Evolutionary conservation across 768 basidiomycete species (phyloP), one percentile per base, ranked within the genome.

Genomic region (Lactarius vividus): DNA sequence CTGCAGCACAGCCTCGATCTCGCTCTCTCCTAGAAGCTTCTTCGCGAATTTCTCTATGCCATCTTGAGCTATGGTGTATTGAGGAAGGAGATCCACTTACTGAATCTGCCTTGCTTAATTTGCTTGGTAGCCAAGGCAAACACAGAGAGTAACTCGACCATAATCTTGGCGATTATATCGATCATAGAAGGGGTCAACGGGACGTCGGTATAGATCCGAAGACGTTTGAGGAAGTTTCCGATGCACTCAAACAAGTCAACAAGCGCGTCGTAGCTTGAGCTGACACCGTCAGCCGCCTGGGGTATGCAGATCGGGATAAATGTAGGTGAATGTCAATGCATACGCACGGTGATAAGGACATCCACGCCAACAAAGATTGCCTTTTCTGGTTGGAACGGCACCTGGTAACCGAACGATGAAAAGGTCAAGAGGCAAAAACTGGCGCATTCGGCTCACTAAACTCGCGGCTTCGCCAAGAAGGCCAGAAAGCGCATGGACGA

Each of bases 1-100:
- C 37, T 42, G 18, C 9, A 59, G 28, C 2, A 23, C n/a, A 2
- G 28, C 49, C 16, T 59, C 37, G 7, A 64, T 58, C 6, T 59
- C 63, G 9, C 58, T 64, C 9, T 64, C 57, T 52, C 63, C 63
- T 13, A 58, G n/a, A 3, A 64, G 28, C 49, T 57, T 53, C 49
- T 29, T 58, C 9, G 42, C 28, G 11, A 64, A 42, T 33, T 59
- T 64, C 37, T 53, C 63, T 64, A 35, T 16, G 5, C 33, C 16
- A 10, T 2, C 2, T 20, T 64, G 7, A 64, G 52, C 10, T 1
- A 11, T 31, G 8, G 9, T 29, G 1, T 3, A 23, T 18, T 2
- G 13, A 7, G 4, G 9, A 42, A n/a, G 5, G 2, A 13, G 15
- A 13, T 0, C 3, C 1, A 44, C 63, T 64, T 23, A 64, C 58